Conservation (phyloP, 371 early-diverging fungal genomes). For the Mucor plumbeus region DNA sequence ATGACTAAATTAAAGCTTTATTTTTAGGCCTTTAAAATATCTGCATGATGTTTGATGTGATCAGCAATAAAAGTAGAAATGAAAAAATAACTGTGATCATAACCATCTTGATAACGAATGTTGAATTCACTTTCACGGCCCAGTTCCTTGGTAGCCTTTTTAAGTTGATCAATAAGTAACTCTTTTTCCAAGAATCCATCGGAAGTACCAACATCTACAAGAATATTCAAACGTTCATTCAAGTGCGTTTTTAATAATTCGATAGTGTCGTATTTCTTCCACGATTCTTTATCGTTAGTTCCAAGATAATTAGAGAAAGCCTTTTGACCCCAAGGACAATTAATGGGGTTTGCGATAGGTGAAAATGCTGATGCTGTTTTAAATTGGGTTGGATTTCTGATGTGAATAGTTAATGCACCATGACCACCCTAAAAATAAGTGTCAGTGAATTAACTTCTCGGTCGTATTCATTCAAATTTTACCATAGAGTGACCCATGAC, state of each 20-base stretch:
- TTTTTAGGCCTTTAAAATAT: conserved; percentile 42
- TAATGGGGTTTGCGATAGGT: conserved; percentile 77
- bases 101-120: conserved; percentile 79
- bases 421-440: conserved; percentile 77
- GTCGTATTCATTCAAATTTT: conserved; percentile 24
- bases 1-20: background rate
- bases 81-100: conserved; percentile 87
- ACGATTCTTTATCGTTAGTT: conserved; percentile 42
- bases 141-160: conserved; percentile 47
- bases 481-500: conserved; percentile 85
- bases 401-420: conserved; percentile 79
- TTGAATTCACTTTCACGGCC: conserved; percentile 54
- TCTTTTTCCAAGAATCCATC: conserved; percentile 76
- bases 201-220: conserved; percentile 66
- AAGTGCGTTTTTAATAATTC: conserved; percentile 57
- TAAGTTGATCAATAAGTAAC: conserved; percentile 65
- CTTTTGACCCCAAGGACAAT: conserved; percentile 80
- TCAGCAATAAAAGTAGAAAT: conserved; percentile 80
- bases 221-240: conserved; percentile 39
- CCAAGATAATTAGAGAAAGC: conserved; percentile 84
- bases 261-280: conserved; percentile 80
- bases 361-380: conserved; percentile 84
- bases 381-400: conserved; percentile 74
- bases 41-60: conserved; percentile 79
- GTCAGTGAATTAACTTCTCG: background rate